Evolutionary conservation across 352 stramenopile genomes (phyloP).

Genomic region (Phytopythium mirpurense): DNA sequence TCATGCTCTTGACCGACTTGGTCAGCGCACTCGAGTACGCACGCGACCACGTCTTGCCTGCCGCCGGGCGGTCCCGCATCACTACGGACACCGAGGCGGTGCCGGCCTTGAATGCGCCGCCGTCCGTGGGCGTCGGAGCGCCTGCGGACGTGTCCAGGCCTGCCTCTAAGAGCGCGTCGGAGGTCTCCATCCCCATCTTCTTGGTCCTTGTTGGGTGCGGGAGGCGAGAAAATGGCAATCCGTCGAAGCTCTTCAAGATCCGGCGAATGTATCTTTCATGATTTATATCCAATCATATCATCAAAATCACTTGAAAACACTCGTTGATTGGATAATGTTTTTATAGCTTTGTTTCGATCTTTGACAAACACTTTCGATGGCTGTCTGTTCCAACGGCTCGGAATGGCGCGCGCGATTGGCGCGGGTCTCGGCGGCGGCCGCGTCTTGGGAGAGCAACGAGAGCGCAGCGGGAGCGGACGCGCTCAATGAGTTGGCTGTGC

Average conservation of each 20-base stretch:
- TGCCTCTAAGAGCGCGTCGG: conserved; percentile 7
- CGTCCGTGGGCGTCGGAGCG: background rate
- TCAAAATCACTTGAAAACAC: background rate
- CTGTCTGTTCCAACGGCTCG: background rate
- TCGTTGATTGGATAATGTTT: background rate
- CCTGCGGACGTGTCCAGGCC: background rate
- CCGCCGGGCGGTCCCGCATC: conserved; percentile 4
- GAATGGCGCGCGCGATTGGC: background rate
- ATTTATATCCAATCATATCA: background rate
- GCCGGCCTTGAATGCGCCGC: background rate
- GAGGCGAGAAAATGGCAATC: background rate
- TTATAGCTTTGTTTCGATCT: background rate
- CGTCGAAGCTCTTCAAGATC: conserved; percentile 29
- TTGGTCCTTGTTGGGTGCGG: conserved; percentile 12
- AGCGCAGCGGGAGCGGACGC: background rate
- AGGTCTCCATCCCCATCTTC: conserved; percentile 13
- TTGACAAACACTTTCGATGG: background rate
- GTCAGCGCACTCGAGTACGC: conserved; percentile 38
- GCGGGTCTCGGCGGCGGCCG: background rate
- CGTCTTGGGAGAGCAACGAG: background rate
- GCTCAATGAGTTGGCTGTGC: conserved; percentile 14
- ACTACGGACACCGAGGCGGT: background rate
- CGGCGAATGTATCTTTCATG: background rate
- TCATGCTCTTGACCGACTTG: conserved; percentile 59
- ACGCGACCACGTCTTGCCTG: conserved; percentile 6